phyloP scores from a whole-genome alignment of 2,329 filamentous ascomycete genomes.

The Cryphonectria nitschkei region DNA sequence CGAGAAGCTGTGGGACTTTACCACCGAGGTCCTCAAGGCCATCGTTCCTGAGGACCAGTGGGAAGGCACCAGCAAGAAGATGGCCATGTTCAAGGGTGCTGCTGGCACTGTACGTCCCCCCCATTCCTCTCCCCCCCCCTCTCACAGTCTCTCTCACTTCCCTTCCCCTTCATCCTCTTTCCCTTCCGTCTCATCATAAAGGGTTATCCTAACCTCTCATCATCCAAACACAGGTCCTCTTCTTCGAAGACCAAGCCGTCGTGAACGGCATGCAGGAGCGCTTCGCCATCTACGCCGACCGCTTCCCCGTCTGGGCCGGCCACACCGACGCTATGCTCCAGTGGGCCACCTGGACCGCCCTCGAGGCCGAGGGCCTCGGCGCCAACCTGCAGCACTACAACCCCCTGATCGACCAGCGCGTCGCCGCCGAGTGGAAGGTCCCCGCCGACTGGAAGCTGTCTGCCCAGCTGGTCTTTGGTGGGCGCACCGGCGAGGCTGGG shows the following conservation, averaged over 20 bases:
- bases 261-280: constrained; percentile 69
- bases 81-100: constrained; percentile 65
- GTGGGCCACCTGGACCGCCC: constrained; percentile 77
- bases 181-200: too few species aligned
- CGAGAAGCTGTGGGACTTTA: constrained; percentile 83
- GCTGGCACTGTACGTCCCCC: constrained; percentile 72
- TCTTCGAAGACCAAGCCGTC: constrained; percentile 78
- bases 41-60: constrained; percentile 70
- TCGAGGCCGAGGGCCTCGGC: constrained; percentile 82
- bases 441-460: constrained; percentile 75
- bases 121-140: neutral
- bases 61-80: constrained; percentile 51
- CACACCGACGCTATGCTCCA: constrained; percentile 85
- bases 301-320: constrained; percentile 76
- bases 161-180: neutral
- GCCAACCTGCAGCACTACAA: constrained; percentile 95
- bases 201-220: too few species aligned
- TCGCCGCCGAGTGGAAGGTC: constrained; percentile 69
- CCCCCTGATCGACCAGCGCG: constrained; percentile 77
- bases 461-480: constrained; percentile 85
- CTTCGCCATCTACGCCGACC: constrained; percentile 75
- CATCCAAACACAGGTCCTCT: constrained; percentile 62
- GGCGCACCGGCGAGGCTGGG: constrained; percentile 56
- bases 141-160: neutral
- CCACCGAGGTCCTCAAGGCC: constrained; percentile 64